Evolutionary conservation across 495 filamentous ascomycete genomes (phyloP).

Genomic region (Evernia prunastri): DNA sequence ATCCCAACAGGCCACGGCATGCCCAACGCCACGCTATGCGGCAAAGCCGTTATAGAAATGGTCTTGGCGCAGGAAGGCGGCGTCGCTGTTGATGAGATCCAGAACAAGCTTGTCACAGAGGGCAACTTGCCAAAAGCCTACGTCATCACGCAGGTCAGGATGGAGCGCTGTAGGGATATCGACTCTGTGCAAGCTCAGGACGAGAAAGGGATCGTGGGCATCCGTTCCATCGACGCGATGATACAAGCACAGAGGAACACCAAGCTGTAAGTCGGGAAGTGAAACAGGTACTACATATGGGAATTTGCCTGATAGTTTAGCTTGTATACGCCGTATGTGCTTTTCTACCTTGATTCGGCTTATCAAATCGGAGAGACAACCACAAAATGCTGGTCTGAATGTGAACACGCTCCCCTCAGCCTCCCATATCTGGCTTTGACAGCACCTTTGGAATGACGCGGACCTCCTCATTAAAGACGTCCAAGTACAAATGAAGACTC

Average conservation of each 20-base stretch:
- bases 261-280: neutral
- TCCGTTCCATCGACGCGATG: neutral
- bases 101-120: slow-evolving; percentile 31
- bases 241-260: neutral
- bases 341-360: too few relatives aligned
- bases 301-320: too few relatives aligned
- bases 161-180: slow-evolving; percentile 16
- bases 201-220: neutral
- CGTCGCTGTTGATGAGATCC: slow-evolving; percentile 22
- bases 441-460: too few relatives aligned
- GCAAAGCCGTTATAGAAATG: slow-evolving; percentile 59
- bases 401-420: too few relatives aligned
- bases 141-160: slow-evolving; percentile 19
- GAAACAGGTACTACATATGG: too few relatives aligned
- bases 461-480: too few relatives aligned
- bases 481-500: too few relatives aligned
- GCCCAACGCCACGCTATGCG: slow-evolving; percentile 67
- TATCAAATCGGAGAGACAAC: too few relatives aligned
- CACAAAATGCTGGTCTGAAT: too few relatives aligned
- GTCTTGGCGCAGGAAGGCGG: slow-evolving; percentile 39
- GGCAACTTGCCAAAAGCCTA: slow-evolving; percentile 27
- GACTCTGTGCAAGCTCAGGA: slow-evolving; percentile 22
- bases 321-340: too few relatives aligned
- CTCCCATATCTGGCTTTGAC: too few relatives aligned
- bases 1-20: slow-evolving; percentile 57